These are phyloP conservation scores for Colletotrichum godetiae DNA, from an alignment of 2,329 filamentous ascomycete genomes.

Conservation along the genomic window DNA sequence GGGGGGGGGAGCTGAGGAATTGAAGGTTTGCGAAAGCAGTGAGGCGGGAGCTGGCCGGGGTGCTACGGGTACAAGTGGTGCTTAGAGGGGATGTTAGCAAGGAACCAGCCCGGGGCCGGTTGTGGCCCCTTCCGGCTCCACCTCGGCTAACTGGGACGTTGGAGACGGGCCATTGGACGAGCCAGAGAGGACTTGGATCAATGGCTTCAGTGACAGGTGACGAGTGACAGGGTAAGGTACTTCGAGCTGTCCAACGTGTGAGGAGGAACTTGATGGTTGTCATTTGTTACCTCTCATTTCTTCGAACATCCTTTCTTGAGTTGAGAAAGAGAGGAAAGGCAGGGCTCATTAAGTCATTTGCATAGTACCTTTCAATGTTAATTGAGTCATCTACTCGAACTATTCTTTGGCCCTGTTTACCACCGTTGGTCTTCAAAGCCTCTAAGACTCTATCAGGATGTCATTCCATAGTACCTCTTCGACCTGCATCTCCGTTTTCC, in stretches of 20 bases:
- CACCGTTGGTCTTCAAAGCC: not conserved
- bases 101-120: not conserved
- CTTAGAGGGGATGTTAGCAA: constrained; percentile 17
- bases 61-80: constrained; percentile 14
- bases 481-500: not conserved
- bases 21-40: constrained; percentile 29
- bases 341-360: not conserved
- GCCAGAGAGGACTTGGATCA: not conserved
- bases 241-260: not conserved
- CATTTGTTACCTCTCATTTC: not conserved
- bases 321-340: not conserved
- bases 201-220: not conserved
- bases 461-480: not conserved
- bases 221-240: not conserved
- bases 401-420: not conserved
- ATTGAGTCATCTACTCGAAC: not conserved
- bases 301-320: not conserved
- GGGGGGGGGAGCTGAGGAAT: constrained; percentile 14
- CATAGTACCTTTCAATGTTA: no score
- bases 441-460: not conserved
- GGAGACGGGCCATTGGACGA: not conserved
- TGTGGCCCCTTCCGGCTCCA: not conserved
- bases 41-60: constrained; percentile 24
- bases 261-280: not conserved
- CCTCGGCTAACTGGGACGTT: constrained; percentile 22